These are phyloP conservation scores for Colletotrichum melonis DNA, from an alignment of 2,329 filamentous ascomycete species.

Conservation along the genomic window DNA sequence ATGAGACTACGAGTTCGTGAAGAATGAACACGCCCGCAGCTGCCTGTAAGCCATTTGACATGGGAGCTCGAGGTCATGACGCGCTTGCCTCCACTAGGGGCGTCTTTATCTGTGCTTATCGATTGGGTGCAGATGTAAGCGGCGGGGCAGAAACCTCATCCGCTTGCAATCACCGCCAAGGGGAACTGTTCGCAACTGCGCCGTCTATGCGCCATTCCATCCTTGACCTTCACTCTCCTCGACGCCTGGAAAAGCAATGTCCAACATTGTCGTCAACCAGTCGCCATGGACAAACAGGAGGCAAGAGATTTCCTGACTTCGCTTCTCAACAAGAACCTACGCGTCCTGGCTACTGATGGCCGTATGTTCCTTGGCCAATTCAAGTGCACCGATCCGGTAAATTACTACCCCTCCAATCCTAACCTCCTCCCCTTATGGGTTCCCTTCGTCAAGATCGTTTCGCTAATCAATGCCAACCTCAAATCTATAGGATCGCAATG, in stretches of 20 bases:
- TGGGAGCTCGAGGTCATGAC: slow-evolving; percentile 27
- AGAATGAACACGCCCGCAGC: neutral
- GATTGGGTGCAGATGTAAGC: slow-evolving; percentile 8
- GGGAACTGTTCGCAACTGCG: neutral
- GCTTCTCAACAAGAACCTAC: slow-evolving; percentile 82
- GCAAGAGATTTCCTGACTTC: slow-evolving; percentile 69
- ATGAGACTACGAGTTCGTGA: slow-evolving; percentile 20
- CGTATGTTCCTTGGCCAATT: slow-evolving; percentile 91
- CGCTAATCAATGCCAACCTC: neutral
- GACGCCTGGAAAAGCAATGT: slow-evolving; percentile 7
- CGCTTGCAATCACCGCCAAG: neutral
- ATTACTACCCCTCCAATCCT: neutral
- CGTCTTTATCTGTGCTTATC: slow-evolving; percentile 30
- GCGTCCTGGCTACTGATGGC: slow-evolving; percentile 82
- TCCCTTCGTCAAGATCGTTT: slow-evolving; percentile 1
- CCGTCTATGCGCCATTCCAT: neutral
- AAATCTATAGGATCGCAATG: slow-evolving; percentile 78
- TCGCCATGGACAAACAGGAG: slow-evolving; percentile 60
- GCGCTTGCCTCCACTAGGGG: slow-evolving; percentile 25
- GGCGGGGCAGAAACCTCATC: neutral
- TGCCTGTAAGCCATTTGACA: slow-evolving; percentile 20
- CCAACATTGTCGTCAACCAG: neutral
- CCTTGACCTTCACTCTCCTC: neutral
- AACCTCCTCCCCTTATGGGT: neutral
- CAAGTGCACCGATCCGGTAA: slow-evolving; percentile 89